A percentile compares a stretch with the other conserved stretches of the same genome.
Conservation (phyloP, 306 rosid species). For the Albizia julibrissin region DNA sequence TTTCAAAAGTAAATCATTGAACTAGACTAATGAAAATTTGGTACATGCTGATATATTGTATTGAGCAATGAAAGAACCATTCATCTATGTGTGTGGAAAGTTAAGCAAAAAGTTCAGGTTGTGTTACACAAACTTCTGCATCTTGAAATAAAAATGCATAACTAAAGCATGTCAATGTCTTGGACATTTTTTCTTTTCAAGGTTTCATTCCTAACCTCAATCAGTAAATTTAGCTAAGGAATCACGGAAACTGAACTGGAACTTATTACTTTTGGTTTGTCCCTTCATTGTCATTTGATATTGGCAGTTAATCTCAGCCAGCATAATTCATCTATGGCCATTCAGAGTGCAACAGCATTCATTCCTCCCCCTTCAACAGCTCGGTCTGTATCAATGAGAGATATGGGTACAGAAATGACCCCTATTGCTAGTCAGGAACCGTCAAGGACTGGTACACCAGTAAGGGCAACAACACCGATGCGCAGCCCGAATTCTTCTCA, state of each 20-base stretch:
- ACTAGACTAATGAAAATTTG: background rate
- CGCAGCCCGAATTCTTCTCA: constrained; percentile 87
- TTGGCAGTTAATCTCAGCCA: constrained; percentile 79
- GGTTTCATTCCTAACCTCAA: constrained; percentile 3
- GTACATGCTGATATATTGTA: background rate
- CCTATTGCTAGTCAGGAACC: constrained; percentile 99
- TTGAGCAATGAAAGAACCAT: background rate
- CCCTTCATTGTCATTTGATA: constrained; percentile 24
- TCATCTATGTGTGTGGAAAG: background rate
- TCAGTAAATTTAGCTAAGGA: constrained; percentile 1
- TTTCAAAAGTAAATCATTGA: background rate
- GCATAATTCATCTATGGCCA: constrained; percentile 71
- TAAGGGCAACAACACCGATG: constrained; percentile 88
- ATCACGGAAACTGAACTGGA: constrained; percentile 6
- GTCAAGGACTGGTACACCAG: constrained; percentile 93
- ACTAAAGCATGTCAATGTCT: constrained; percentile 4
- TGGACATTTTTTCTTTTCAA: constrained; percentile 17
- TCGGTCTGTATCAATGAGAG: constrained; percentile 97
- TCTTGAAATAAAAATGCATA: constrained; percentile 7
- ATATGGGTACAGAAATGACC: constrained; percentile 99
- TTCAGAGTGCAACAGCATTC: constrained; percentile 75
- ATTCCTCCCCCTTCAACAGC: constrained; percentile 92
- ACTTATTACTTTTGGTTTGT: constrained; percentile 20
- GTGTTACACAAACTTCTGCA: background rate
- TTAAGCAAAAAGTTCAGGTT: background rate